A percentile compares a stretch with the other conserved stretches of the same genome.
phyloP scores from a whole-genome alignment of 1,139 yeast genomes.

The Taphrina populina region DNA sequence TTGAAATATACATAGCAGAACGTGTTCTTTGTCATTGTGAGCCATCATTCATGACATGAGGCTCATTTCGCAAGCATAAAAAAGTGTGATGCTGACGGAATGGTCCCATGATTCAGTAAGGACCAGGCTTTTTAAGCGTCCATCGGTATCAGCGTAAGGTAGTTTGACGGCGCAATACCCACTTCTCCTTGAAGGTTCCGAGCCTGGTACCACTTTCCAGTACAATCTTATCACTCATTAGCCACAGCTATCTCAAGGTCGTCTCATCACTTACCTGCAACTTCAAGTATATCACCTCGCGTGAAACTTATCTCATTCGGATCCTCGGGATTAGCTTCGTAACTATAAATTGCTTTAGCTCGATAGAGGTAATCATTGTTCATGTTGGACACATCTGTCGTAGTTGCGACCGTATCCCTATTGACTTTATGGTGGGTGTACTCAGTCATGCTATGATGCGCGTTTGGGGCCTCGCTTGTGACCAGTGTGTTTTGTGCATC shows the following conservation, averaged over 20 bases:
- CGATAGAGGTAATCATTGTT: slow-evolving; percentile 68
- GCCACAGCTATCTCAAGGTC: neutral
- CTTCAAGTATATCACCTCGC: slow-evolving; percentile 86
- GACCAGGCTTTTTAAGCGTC: slow-evolving; percentile 1
- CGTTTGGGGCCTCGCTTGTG: neutral
- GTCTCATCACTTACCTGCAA: slow-evolving; percentile 49
- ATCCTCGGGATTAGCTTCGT: slow-evolving; percentile 91
- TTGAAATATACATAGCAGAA: no score
- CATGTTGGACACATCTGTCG: slow-evolving; percentile 40
- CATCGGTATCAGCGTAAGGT: slow-evolving; percentile 50
- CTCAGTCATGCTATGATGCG: slow-evolving; percentile 35
- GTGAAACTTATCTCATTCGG: slow-evolving; percentile 87
- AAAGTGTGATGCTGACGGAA: no score
- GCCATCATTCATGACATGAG: no score
- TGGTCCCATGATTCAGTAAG: no score
- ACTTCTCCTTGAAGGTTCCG: slow-evolving; percentile 84
- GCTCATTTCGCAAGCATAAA: no score
- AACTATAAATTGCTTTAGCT: slow-evolving; percentile 82
- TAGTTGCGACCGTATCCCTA: neutral
- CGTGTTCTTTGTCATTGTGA: no score
- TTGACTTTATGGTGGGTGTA: slow-evolving; percentile 43
- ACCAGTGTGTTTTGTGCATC: slow-evolving; percentile 3
- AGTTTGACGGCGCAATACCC: slow-evolving; percentile 95
- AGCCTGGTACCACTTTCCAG: slow-evolving; percentile 99
- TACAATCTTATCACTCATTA: slow-evolving; percentile 56